These are phyloP conservation scores for Claviceps humidiphila DNA, from an alignment of 2,329 filamentous ascomycete genomes.

Conservation along the genomic window DNA sequence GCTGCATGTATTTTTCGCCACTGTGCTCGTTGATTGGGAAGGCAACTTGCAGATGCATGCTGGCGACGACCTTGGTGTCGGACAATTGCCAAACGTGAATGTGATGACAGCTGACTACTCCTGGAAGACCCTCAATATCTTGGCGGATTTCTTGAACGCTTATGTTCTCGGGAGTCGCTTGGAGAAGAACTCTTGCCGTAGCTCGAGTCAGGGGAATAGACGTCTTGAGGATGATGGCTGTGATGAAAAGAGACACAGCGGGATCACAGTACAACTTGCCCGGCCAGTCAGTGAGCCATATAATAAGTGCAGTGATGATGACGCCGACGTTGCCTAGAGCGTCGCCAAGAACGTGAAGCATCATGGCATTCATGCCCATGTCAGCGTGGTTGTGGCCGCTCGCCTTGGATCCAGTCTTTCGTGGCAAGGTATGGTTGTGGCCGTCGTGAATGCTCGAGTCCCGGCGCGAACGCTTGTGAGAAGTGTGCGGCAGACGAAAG, in stretches of 20 bases:
- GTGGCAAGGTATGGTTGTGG: slow-evolving; percentile 73
- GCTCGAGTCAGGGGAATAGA: slow-evolving; percentile 68
- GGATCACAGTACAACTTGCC: slow-evolving; percentile 86
- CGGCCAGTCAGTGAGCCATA: slow-evolving; percentile 76
- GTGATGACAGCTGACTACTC: slow-evolving; percentile 85
- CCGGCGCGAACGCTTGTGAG: slow-evolving; percentile 18
- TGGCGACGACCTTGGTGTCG: slow-evolving; percentile 86
- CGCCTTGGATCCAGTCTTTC: slow-evolving; percentile 43
- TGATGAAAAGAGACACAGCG: slow-evolving; percentile 85
- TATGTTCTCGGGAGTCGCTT: slow-evolving; percentile 83
- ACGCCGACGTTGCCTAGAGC: slow-evolving; percentile 79
- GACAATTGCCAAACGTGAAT: slow-evolving; percentile 96
- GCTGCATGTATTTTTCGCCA: slow-evolving; percentile 73
- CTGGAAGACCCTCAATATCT: slow-evolving; percentile 74
- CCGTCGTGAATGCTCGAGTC: slow-evolving; percentile 49
- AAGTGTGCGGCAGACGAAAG: slow-evolving; percentile 8
- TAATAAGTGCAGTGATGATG: slow-evolving; percentile 69
- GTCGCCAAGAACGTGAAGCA: slow-evolving; percentile 67
- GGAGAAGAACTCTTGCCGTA: slow-evolving; percentile 77
- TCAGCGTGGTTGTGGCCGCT: slow-evolving; percentile 72
- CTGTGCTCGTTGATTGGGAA: slow-evolving; percentile 79
- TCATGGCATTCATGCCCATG: slow-evolving; percentile 86
- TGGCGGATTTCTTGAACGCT: slow-evolving; percentile 81
- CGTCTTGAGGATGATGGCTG: slow-evolving; percentile 59
- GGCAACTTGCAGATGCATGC: slow-evolving; percentile 81